A percentile compares a stretch with the other conserved stretches of the same genome.
These are phyloP conservation scores for Amborella trichopoda DNA, from an alignment of 164 flowering plant species.

Conservation along the genomic window DNA sequence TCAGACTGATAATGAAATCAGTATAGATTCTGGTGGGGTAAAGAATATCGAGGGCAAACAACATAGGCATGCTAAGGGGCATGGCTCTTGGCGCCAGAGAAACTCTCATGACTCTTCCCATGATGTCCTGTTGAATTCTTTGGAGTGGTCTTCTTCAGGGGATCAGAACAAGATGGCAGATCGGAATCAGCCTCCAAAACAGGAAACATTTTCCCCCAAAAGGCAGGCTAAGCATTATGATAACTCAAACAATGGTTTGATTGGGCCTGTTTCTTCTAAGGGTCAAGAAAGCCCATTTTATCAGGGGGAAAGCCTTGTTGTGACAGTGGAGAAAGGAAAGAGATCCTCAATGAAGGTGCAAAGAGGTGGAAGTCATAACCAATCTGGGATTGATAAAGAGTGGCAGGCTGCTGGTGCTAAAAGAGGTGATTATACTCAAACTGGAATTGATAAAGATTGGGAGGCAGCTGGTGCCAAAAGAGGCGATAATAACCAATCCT, in stretches of 20 bases:
- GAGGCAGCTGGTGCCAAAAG: slow-evolving; percentile 15
- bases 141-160: slow-evolving; percentile 14
- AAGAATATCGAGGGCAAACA: slow-evolving; percentile 36
- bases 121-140: slow-evolving; percentile 6
- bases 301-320: not conserved
- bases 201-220: slow-evolving; percentile 17
- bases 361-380: slow-evolving; percentile 16
- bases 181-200: slow-evolving; percentile 14
- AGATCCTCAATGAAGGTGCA: slow-evolving; percentile 28
- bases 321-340: slow-evolving; percentile 33
- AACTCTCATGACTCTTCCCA: slow-evolving; percentile 25
- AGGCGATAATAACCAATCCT: slow-evolving; percentile 10
- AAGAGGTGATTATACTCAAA: slow-evolving; percentile 11
- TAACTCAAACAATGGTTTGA: slow-evolving; percentile 12
- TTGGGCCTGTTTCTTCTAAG: slow-evolving; percentile 16
- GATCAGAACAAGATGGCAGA: slow-evolving; percentile 12
- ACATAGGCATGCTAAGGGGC: slow-evolving; percentile 41
- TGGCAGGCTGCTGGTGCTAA: slow-evolving; percentile 13
- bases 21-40: slow-evolving; percentile 18
- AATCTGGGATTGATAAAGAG: slow-evolving; percentile 27
- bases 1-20: slow-evolving; percentile 11
- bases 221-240: slow-evolving; percentile 18
- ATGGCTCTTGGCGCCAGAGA: slow-evolving; percentile 66
- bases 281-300: slow-evolving; percentile 24
- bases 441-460: slow-evolving; percentile 24